Conservation (phyloP, 345 rosid genomes). For the Corymbia maculata region DNA sequence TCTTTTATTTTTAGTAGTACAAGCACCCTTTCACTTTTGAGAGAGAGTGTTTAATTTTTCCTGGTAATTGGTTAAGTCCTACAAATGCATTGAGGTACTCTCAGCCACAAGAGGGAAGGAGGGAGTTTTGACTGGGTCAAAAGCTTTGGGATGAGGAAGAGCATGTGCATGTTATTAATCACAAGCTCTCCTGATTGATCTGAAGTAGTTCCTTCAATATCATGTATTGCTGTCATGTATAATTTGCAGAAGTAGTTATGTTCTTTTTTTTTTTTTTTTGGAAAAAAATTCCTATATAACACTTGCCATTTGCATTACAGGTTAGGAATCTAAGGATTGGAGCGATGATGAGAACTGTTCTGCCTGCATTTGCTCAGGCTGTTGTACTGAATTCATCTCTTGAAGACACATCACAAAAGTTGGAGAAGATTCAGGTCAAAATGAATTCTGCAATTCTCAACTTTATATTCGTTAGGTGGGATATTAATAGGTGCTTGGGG, state of each 20-base stretch:
- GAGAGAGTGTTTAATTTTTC: neutral
- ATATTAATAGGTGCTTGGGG: neutral
- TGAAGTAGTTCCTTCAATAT: neutral
- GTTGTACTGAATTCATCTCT: constrained; percentile 48
- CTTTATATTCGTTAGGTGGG: neutral
- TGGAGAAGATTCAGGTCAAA: constrained; percentile 66
- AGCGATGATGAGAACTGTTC: constrained; percentile 83
- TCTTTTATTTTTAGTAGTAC: neutral
- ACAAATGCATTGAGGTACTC: neutral
- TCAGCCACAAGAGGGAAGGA: neutral
- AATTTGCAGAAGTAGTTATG: neutral
- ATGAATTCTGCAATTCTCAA: neutral
- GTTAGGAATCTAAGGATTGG: constrained; percentile 86
- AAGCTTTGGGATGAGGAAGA: neutral
- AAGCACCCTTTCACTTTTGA: neutral
- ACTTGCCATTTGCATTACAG: constrained; percentile 11
- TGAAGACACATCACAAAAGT: constrained; percentile 25
- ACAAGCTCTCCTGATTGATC: neutral
- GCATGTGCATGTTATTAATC: neutral
- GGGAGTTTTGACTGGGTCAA: neutral
- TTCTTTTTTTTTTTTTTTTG: neutral
- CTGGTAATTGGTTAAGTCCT: neutral
- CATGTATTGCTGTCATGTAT: neutral
- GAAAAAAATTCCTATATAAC: neutral
- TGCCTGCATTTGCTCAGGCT: constrained; percentile 89